Evolutionary conservation across 768 basidiomycete species (phyloP).

Genomic region (Pleurotus djamor): DNA sequence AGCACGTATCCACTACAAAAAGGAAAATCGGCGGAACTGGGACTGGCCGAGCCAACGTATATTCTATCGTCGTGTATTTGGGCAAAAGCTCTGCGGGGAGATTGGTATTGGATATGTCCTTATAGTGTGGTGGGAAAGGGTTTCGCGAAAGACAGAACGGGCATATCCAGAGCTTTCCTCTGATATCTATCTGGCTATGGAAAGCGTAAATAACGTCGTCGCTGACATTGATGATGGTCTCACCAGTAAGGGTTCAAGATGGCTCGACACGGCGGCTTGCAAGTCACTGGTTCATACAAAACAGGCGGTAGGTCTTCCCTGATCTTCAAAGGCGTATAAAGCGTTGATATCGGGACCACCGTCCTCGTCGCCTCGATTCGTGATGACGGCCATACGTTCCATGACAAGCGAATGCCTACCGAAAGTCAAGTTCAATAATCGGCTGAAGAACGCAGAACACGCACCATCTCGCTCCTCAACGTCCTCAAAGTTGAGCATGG

Average conservation of each 20-base stretch:
- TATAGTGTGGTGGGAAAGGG: slow-evolving; percentile 97
- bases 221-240: slow-evolving; percentile 19
- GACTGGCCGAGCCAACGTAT: slow-evolving; percentile 90
- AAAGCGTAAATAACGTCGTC: slow-evolving; percentile 7
- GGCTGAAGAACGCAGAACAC: slow-evolving; percentile 18
- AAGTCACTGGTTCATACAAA: slow-evolving; percentile 97
- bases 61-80: slow-evolving; percentile 99
- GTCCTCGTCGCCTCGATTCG: slow-evolving; percentile 97
- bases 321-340: slow-evolving; percentile 94
- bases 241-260: slow-evolving; percentile 98
- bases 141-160: slow-evolving; percentile 98
- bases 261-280: slow-evolving; percentile 96
- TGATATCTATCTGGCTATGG: slow-evolving; percentile 92
- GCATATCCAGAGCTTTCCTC: slow-evolving; percentile 99
- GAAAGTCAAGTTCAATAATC: slow-evolving; percentile 1
- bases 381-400: slow-evolving; percentile 99
- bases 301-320: slow-evolving; percentile 95
- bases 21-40: slow-evolving; percentile 96
- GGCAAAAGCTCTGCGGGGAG: slow-evolving; percentile 94
- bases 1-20: slow-evolving; percentile 95
- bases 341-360: slow-evolving; percentile 96
- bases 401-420: slow-evolving; percentile 89
- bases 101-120: slow-evolving; percentile 96
- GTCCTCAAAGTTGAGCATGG: slow-evolving; percentile 89
- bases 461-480: slow-evolving; percentile 95